Base-by-base conservation (phyloP, 208 protist species). In the Crithidia brevicula region DNA sequence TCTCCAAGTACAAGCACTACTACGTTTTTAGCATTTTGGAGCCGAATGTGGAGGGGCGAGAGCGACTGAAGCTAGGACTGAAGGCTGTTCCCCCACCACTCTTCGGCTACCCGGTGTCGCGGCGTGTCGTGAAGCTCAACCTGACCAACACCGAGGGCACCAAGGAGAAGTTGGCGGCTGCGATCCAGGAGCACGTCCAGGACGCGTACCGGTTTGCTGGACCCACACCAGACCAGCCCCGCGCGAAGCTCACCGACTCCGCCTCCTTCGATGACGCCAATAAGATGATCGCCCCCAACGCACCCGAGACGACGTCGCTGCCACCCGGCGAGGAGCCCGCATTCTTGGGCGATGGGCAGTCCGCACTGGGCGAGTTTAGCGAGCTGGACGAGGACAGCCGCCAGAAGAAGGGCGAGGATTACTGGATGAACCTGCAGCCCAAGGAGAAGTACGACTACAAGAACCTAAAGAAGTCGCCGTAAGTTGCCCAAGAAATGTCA, bases 1-100 rank as follows among this genome's bases (percentile, higher is more conserved):
- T 97, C 62, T 93, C 87, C 8, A 97, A 97, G 72, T 97, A 97
- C 78, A 97, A 97, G 72, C 92, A 97, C 79, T 97, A 96, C 78
- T 97, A 96, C 81, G 88, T 97, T 22, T 97, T 97, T 74, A 95
- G 89, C 66, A 96, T 97, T 61, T 60, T 97, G 23, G 89, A 97
- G 75, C 90, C 92, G 45, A 97, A 97, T 49, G 81, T 97, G 72
- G 92, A 97, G 69, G 92, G 92, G 2, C 81, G 92, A 13, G 92
- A 97, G 73, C 77, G 92, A 20, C 85, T 97, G 23, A 97, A 97
- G 65, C 79, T 97, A 13, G 92, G 92, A 8, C 72, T 97, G 45
- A 91, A 90, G 72, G 88, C 89, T 5, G 90, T 96, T 23, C 92
- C 92, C 11, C 90, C 89, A 31, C 88, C 92, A 18, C 73, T 97